Evolutionary conservation across 2,329 filamentous ascomycete genomes (phyloP), one percentile per base, ranked within the genome.

Genomic region (Pseudonectria buxi): DNA sequence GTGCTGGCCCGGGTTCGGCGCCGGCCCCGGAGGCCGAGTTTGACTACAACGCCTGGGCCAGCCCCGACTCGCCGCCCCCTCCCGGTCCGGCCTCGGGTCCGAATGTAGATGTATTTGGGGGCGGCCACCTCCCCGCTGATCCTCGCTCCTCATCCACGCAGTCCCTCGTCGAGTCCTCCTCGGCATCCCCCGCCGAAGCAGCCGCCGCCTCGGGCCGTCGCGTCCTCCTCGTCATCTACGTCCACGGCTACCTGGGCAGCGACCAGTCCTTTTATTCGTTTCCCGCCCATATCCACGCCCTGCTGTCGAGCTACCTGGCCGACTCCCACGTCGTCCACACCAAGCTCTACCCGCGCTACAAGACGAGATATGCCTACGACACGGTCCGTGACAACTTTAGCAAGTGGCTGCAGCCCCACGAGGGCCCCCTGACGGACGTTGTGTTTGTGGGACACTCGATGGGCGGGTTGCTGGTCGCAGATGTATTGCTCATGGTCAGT

Each of bases 181-280:
- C 33, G 4, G 18, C 28, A 35, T 36, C 45, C 5, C 55, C 59
- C 26, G 65, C 67, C 13, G 46, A 64, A n/a, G 16, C 58, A 42
- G 32, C 57, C 43, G 9, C 41, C 39, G 12, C 44, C 44, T 10
- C 30, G 10, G 30, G 48, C 41, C 66, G 68, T 29, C 69, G 76
- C 42, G 76, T 69, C 16, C 68, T 95, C 15, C 71, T 95, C 2
- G 57, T 94, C 14, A 68, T 95, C 35, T 95, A 88, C 56, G 79
- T 95, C 37, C 89, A 95, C 64, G 88, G 89, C 41, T 95, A 94
- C 63, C 83, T 92, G 71, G 88, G 89, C 33, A 83, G 86, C 40
- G 85, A 92, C 58, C 83, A 83, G 24, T 94, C 85, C 39, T 95
- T 95, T 56, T 76, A 81, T 43, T 86, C 83, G 29, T 94, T 95